phyloP scores from a whole-genome alignment of 2,329 filamentous ascomycete species.

The Whalleya microplaca region DNA sequence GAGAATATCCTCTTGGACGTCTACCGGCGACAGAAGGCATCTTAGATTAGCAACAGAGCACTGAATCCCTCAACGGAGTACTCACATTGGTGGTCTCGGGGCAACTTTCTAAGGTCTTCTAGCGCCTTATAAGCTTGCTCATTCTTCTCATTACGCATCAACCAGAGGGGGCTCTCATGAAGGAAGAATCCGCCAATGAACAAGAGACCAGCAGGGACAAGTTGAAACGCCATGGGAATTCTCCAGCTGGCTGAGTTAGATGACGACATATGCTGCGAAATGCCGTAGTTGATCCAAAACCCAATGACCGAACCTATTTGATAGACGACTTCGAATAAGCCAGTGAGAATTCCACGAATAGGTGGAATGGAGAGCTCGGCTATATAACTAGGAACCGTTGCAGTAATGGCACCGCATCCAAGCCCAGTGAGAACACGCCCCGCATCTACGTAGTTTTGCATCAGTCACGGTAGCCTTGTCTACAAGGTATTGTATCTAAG shows the following conservation, averaged over 20 bases:
- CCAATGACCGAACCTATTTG: slow-evolving; percentile 57
- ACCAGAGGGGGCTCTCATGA: slow-evolving; percentile 62
- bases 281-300: slow-evolving; percentile 51
- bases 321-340: slow-evolving; percentile 57
- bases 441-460: no score
- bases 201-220: slow-evolving; percentile 57
- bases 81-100: no score
- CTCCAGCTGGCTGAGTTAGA: slow-evolving; percentile 49
- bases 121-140: slow-evolving; percentile 56
- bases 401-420: slow-evolving; percentile 45
- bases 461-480: slow-evolving; percentile 39
- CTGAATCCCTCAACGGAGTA: no score
- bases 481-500: no score
- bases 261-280: slow-evolving; percentile 37
- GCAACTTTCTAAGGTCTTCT: slow-evolving; percentile 61
- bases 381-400: slow-evolving; percentile 53
- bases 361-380: slow-evolving; percentile 53
- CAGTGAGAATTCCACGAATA: slow-evolving; percentile 58
- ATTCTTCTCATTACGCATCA: slow-evolving; percentile 55
- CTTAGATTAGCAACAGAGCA: no score
- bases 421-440: slow-evolving; percentile 19
- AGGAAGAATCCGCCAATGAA: slow-evolving; percentile 52
- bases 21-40: no score
- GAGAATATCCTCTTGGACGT: no score
- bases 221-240: slow-evolving; percentile 56